Base-by-base conservation (phyloP, 352 stramenopile species). In the Plasmopara viticola region DNA sequence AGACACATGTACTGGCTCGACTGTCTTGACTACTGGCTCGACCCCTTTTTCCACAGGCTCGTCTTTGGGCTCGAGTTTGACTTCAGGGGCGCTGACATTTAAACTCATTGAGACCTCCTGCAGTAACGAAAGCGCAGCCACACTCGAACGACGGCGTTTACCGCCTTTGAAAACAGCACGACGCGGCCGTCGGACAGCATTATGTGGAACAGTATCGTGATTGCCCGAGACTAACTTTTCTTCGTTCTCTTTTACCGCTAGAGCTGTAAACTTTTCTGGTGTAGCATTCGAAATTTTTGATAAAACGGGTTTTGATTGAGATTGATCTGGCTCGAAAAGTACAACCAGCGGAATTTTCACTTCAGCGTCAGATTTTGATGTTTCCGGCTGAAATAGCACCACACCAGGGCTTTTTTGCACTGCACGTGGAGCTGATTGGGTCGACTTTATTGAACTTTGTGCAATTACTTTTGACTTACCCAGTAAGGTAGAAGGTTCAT, bases 111-210 rank as follows among this genome's bases (percentile, higher is more conserved):
- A 64, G 34, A 71, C 51, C 33, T 67, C 60, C 44, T 76, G 64
- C 35, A 66, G 45, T 44, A 72, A 48, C 41, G 56, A 58, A 34
- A 72, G 50, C 18, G 63, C 48, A 14, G 55, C 55, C 9, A 52
- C 62, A 45, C 62, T 66, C 20, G 64, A 66, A 35, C 60, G 60
- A 44, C 64, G 64, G 6, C 66, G 68, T 28, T 58, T 69, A 0
- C 72, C 72, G 6, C 67, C 64, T 20, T 68, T 64, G 17, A 83
- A 83, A n/a, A 77, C 56, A 17, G 64, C 64, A 44, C 67, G 72
- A 25, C 58, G 60, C 2, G 72, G 69, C 13, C 48, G 63, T 25
- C 56, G 64, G 44, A 82, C 60, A 20, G 60, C 44, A 31, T 38
- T 52, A 14, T 53, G 45, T 20, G 42, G 33, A 9, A 62, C 28